These are phyloP conservation scores for Musa acuminata DNA, from an alignment of 176 grass and related monocot genomes.

Conservation along the genomic window DNA sequence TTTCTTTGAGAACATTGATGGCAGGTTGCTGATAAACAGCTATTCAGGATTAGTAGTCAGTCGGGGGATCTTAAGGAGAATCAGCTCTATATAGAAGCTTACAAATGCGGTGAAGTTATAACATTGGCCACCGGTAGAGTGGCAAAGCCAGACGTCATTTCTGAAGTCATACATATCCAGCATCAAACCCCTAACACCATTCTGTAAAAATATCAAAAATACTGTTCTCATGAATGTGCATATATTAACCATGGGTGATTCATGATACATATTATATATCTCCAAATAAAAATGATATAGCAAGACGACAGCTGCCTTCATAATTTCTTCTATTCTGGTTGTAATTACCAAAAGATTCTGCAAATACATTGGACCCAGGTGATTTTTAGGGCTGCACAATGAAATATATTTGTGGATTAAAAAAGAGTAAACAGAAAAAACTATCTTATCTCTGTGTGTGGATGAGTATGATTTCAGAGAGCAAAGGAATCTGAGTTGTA, in stretches of 20 bases:
- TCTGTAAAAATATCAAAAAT: constrained; percentile 32
- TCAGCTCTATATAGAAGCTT: constrained; percentile 2
- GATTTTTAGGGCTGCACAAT: no score
- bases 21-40: constrained; percentile 36
- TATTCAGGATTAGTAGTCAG: neutral
- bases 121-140: constrained; percentile 46
- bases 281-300: no score
- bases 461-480: no score
- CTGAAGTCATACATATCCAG: constrained; percentile 69
- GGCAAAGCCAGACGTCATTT: constrained; percentile 69
- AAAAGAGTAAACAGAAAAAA: no score
- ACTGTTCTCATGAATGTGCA: neutral
- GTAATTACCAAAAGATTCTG: no score
- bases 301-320: no score
- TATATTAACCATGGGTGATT: neutral
- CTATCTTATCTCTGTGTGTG: no score
- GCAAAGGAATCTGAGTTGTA: no score
- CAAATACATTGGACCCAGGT: no score
- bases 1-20: constrained; percentile 42
- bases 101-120: constrained; percentile 53
- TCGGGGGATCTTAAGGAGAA: neutral
- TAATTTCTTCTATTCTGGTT: no score
- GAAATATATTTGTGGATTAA: no score
- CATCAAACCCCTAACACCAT: constrained; percentile 65
- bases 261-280: no score